Evolutionary conservation across 2,329 filamentous ascomycete genomes (phyloP), one percentile per base, ranked within the genome.

Genomic region (Pyrenochaeta sp.): DNA sequence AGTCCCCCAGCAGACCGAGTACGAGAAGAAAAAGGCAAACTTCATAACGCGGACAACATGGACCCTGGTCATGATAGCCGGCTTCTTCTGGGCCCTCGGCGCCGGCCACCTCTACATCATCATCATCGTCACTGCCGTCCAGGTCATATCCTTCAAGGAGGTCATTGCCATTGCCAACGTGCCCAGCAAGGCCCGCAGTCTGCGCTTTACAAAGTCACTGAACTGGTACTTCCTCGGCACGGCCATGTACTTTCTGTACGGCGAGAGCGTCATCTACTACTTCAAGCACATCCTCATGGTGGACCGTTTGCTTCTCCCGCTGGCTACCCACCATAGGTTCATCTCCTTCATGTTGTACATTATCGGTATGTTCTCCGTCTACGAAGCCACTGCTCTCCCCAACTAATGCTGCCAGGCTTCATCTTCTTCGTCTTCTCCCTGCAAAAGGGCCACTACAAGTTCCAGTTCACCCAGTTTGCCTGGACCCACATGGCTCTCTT

Each of bases 401-500:
- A 27, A 18, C 74, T 78, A 58, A 79, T 54, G 32, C 3, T 4
- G 3, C 1, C 44, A 96, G 92, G 95, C 55, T 99, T 99, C 78
- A 92, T 99, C 64, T 98, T 97, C 82, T 99, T 99, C 75, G 95
- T 99, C 68, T 90, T 87, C 42, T 96, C 94, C 7, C 85, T 99
- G 49, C 91, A 97, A 77, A 94, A 96, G 64, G 93, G 94, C 36
- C 91, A 98, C 78, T 97, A 98, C 82, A 91, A 90, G 76, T 98
- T 99, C 80, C 95, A 99, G 78, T 99, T 99, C 79, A 97, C 93
- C 58, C 95, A 99, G 78, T 99, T 98, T 71, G 95, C 93, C 48
- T 99, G 95, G 95, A 98, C 95, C 12, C 95, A 99, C 77, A 98
- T 99, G 93, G 95, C 96, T 4, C 86, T 99, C 17, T 98, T 96